A percentile compares a stretch with the other conserved stretches of the same genome.
These are phyloP conservation scores for Lodderomyces oxycetoniae DNA, from an alignment of 1,139 yeast species.

Conservation along the genomic window DNA sequence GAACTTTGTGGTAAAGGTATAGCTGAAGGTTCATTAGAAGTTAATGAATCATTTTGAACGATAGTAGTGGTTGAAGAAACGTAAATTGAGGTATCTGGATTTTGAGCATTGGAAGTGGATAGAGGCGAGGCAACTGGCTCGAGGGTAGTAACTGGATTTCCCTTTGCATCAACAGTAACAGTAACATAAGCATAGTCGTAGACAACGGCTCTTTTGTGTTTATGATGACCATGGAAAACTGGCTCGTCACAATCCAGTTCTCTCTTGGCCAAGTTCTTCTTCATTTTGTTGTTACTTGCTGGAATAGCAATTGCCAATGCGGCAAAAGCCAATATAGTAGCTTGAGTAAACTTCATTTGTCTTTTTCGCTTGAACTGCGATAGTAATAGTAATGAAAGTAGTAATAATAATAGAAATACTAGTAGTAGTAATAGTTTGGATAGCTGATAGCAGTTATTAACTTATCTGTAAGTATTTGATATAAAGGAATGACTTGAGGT, in stretches of 20 bases:
- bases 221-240: conserved; percentile 38
- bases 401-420: conserved; percentile 1
- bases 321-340: conserved; percentile 33
- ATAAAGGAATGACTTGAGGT: conserved; percentile 13
- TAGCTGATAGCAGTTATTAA: neutral
- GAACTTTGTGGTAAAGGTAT: conserved; percentile 8
- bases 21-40: conserved; percentile 46
- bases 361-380: conserved; percentile 1
- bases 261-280: conserved; percentile 14
- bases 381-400: conserved; percentile 2
- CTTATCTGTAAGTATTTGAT: neutral
- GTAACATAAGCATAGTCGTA: conserved; percentile 41
- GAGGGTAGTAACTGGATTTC: conserved; percentile 22
- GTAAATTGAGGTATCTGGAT: conserved; percentile 11
- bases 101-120: conserved; percentile 9
- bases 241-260: conserved; percentile 37
- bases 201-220: conserved; percentile 39
- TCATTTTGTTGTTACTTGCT: conserved; percentile 24
- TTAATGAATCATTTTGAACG: conserved; percentile 51
- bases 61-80: conserved; percentile 12
- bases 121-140: conserved; percentile 13
- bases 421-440: neutral
- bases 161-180: conserved; percentile 38
- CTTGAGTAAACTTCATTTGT: conserved; percentile 29
- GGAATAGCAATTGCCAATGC: conserved; percentile 46